These are phyloP conservation scores for Ochromonadaceae sp. DNA, from an alignment of 352 stramenopile genomes.

Conservation along the genomic window DNA sequence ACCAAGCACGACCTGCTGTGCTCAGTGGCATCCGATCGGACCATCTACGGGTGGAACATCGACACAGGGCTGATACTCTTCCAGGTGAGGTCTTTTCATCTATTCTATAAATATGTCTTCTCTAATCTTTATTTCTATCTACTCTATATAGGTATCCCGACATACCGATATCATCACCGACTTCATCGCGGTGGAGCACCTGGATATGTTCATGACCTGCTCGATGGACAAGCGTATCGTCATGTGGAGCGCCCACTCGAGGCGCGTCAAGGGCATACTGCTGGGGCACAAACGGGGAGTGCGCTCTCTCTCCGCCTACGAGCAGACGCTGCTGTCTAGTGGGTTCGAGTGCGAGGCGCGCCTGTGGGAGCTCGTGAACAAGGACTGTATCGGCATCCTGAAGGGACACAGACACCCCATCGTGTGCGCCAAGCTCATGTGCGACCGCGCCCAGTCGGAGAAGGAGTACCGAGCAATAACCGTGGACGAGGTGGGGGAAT, in stretches of 20 bases:
- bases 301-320: background rate
- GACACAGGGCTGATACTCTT: conserved; percentile 1
- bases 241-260: background rate
- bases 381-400: background rate
- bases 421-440: conserved; percentile 2
- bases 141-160: too few species aligned
- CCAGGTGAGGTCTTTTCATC: too few species aligned
- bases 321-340: conserved; percentile 5
- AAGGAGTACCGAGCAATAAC: conserved; percentile 6
- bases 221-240: conserved; percentile 17
- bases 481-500: conserved; percentile 5
- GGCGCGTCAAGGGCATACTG: conserved; percentile 13
- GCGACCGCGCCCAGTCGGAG: background rate
- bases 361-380: background rate
- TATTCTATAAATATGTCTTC: too few species aligned
- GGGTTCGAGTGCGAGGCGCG: conserved; percentile 13
- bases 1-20: conserved; percentile 1
- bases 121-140: too few species aligned
- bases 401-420: conserved; percentile 10
- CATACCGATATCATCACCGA: conserved; percentile 17
- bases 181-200: background rate
- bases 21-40: background rate
- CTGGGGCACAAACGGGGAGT: conserved; percentile 12
- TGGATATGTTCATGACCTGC: conserved; percentile 9
- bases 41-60: conserved; percentile 16